Evolutionary conservation across 371 early-diverging fungal genomes (phyloP).

Genomic region (Batkoa obscura): DNA sequence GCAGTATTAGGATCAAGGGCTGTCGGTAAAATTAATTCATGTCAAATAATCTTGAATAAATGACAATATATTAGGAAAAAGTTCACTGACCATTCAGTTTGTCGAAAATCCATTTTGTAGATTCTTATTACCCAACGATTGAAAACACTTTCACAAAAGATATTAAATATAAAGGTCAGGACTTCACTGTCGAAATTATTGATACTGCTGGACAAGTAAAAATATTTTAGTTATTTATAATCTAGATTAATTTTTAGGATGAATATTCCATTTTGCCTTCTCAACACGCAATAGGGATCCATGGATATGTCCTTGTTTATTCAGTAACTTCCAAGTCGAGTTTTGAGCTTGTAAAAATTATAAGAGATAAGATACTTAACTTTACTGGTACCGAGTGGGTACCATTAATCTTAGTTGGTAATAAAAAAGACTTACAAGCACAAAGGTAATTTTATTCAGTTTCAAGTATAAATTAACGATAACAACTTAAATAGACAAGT

Average conservation of each 20-base stretch:
- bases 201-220: conserved; percentile 93
- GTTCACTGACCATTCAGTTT: conserved; percentile 82
- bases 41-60: background rate
- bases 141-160: conserved; percentile 79
- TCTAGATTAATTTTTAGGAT: conserved; percentile 29
- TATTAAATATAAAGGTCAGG: conserved; percentile 58
- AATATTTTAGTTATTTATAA: background rate
- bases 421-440: conserved; percentile 69
- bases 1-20: conserved; percentile 66
- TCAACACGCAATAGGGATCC: conserved; percentile 74
- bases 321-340: conserved; percentile 69
- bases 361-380: conserved; percentile 89
- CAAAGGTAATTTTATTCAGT: conserved; percentile 25
- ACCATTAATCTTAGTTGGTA: conserved; percentile 83
- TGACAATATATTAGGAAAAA: conserved; percentile 36
- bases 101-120: conserved; percentile 82
- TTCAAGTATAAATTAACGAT: background rate
- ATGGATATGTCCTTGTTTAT: conserved; percentile 89
- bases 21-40: conserved; percentile 38
- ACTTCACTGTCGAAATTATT: conserved; percentile 75
- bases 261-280: conserved; percentile 84
- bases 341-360: conserved; percentile 73
- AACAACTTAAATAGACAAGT: conserved; percentile 34
- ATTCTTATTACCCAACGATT: conserved; percentile 88
- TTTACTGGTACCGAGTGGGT: conserved; percentile 77